Percentiles rank a stretch among this genome's conserved stretches.
Evolutionary conservation across 306 rosid genomes (phyloP).

Genomic region (Quercus agrifolia): DNA sequence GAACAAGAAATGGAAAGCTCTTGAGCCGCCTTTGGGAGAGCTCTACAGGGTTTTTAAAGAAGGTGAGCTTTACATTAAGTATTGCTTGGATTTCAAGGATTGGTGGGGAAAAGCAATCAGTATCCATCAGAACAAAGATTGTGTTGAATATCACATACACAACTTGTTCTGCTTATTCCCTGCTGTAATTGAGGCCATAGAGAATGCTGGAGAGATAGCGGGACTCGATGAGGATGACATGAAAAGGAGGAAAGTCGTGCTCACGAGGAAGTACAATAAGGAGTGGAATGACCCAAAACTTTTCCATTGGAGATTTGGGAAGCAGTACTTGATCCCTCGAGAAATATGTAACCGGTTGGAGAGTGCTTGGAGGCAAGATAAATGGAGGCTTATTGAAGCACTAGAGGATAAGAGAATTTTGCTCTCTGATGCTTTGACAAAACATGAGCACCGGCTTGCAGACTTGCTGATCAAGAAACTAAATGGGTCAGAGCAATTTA

Average conservation of each 20-base stretch:
- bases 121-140: slow-evolving; percentile 61
- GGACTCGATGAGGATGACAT: slow-evolving; percentile 71
- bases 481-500: slow-evolving; percentile 29
- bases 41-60: slow-evolving; percentile 74
- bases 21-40: slow-evolving; percentile 74
- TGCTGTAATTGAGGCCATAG: slow-evolving; percentile 80
- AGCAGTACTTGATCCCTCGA: slow-evolving; percentile 76
- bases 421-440: slow-evolving; percentile 17
- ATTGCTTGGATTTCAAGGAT: slow-evolving; percentile 63
- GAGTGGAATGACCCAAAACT: slow-evolving; percentile 83
- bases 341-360: slow-evolving; percentile 57
- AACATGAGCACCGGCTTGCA: slow-evolving; percentile 49
- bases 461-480: slow-evolving; percentile 53
- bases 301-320: slow-evolving; percentile 88
- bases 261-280: slow-evolving; percentile 53
- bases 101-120: slow-evolving; percentile 77
- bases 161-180: slow-evolving; percentile 71
- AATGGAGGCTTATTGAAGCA: slow-evolving; percentile 67
- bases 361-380: slow-evolving; percentile 69
- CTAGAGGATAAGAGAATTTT: slow-evolving; percentile 48
- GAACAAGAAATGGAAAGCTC: slow-evolving; percentile 76
- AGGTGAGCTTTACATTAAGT: slow-evolving; percentile 64
- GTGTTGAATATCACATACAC: slow-evolving; percentile 74
- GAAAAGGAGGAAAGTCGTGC: slow-evolving; percentile 59
- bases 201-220: slow-evolving; percentile 63